Evolutionary conservation across 2,329 filamentous ascomycete species (phyloP).

Genomic region (Stagonosporopsis cucurbitacearum): DNA sequence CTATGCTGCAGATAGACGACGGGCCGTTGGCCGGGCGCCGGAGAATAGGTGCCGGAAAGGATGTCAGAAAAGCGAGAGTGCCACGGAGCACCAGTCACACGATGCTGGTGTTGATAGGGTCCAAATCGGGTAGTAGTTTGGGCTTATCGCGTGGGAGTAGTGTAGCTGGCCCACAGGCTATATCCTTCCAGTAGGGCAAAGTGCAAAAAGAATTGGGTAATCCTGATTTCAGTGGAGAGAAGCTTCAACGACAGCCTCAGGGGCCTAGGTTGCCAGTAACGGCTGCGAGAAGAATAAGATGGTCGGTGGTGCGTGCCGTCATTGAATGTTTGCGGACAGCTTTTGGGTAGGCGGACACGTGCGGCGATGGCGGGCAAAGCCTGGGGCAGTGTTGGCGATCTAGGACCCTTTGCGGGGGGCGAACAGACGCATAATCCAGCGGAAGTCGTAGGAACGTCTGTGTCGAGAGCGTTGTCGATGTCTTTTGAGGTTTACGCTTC

Average conservation of each 20-base stretch:
- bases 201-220: conserved; percentile 33
- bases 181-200: conserved; percentile 27
- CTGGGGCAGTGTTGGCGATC: conserved; percentile 25
- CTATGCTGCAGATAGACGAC: conserved; percentile 33
- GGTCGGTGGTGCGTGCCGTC: conserved; percentile 51
- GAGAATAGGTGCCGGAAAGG: conserved; percentile 24
- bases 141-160: conserved; percentile 50
- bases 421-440: conserved; percentile 31
- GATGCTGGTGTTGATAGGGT: conserved; percentile 30
- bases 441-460: conserved; percentile 23
- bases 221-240: conserved; percentile 17
- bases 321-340: conserved; percentile 44
- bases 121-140: conserved; percentile 38
- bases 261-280: conserved; percentile 49
- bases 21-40: conserved; percentile 43
- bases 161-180: conserved; percentile 31
- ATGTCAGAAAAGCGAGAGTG: conserved; percentile 25
- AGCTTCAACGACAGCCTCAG: conserved; percentile 22
- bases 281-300: conserved; percentile 52
- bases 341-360: conserved; percentile 11
- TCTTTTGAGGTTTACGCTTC: conserved; percentile 41
- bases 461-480: conserved; percentile 31
- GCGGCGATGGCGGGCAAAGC: conserved; percentile 22
- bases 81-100: conserved; percentile 39
- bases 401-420: conserved; percentile 32